Evolutionary conservation across 208 protist species (phyloP).

Genomic region (Acanthamoeba castellanii): DNA sequence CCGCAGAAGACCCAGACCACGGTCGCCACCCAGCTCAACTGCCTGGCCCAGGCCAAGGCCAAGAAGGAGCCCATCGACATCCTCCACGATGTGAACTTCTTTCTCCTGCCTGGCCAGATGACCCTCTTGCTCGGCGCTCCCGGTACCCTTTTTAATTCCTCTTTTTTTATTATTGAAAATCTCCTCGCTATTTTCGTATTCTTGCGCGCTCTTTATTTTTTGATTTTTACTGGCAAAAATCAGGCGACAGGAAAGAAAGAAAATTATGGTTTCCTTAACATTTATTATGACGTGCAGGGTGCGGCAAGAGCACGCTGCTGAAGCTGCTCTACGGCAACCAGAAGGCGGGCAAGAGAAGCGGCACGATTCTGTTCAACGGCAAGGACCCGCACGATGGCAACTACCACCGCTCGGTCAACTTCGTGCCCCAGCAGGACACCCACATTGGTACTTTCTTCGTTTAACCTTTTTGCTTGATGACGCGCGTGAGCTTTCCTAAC

Average conservation of each 20-base stretch:
- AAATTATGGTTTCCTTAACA: neutral
- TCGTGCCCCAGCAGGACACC: conserved; percentile 81
- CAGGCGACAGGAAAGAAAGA: no score
- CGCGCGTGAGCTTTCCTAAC: neutral
- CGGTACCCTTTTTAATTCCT: neutral
- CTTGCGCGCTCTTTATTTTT: no score
- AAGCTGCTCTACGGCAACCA: conserved; percentile 67
- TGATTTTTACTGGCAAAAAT: neutral
- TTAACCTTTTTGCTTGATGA: neutral
- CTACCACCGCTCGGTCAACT: conserved; percentile 53
- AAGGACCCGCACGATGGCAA: conserved; percentile 16
- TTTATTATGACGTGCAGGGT: neutral
- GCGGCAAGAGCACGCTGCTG: conserved; percentile 77
- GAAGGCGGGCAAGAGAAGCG: conserved; percentile 2
- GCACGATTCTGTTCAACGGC: conserved; percentile 70
- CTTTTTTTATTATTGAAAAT: neutral
- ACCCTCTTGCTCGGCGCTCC: conserved; percentile 20
- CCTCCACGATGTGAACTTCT: conserved; percentile 36
- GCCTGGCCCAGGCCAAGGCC: neutral
- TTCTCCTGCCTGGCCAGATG: conserved; percentile 33
- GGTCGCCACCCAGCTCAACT: conserved; percentile 48
- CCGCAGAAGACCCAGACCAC: conserved; percentile 3
- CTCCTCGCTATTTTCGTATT: neutral
- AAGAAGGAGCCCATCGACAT: conserved; percentile 37
- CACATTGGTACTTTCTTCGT: conserved; percentile 67